Percentiles rank a stretch among this genome's conserved stretches.
Conservation (phyloP, 164 flowering plant genomes). For the Vitis cinerea region DNA sequence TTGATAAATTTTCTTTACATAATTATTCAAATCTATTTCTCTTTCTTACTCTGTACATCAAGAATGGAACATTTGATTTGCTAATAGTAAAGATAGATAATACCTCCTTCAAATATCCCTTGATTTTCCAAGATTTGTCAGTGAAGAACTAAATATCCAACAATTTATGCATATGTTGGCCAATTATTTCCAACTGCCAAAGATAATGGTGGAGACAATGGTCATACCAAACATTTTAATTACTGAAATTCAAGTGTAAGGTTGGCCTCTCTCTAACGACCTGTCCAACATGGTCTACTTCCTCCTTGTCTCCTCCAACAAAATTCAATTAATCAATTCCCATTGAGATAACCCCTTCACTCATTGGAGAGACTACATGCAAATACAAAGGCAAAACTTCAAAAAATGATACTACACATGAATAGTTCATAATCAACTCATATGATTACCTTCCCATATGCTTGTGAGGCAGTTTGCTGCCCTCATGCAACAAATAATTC, state of each 20-base stretch:
- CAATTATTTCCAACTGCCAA: neutral
- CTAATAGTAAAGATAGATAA: too few species aligned
- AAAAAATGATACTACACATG: too few species aligned
- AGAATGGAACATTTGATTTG: too few species aligned
- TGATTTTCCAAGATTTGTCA: too few species aligned
- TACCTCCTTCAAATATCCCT: too few species aligned
- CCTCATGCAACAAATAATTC: too few species aligned
- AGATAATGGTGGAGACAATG: neutral
- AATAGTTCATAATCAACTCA: neutral
- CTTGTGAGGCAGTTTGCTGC: too few species aligned
- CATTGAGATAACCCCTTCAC: neutral
- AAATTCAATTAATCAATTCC: slow-evolving; percentile 21
- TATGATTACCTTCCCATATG: slow-evolving; percentile 9
- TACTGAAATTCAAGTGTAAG: neutral
- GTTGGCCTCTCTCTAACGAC: slow-evolving; percentile 17
- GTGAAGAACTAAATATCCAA: too few species aligned
- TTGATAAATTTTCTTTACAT: too few species aligned
- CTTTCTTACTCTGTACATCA: too few species aligned
- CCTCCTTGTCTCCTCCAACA: slow-evolving; percentile 44
- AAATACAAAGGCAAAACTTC: neutral
- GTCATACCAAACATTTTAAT: neutral
- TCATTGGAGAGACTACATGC: neutral
- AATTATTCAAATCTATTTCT: too few species aligned
- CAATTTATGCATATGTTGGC: neutral
- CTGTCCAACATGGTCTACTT: slow-evolving; percentile 47